These are phyloP conservation scores for Naganishia albida DNA, from an alignment of 1,284 basidiomycete species.

Conservation along the genomic window DNA sequence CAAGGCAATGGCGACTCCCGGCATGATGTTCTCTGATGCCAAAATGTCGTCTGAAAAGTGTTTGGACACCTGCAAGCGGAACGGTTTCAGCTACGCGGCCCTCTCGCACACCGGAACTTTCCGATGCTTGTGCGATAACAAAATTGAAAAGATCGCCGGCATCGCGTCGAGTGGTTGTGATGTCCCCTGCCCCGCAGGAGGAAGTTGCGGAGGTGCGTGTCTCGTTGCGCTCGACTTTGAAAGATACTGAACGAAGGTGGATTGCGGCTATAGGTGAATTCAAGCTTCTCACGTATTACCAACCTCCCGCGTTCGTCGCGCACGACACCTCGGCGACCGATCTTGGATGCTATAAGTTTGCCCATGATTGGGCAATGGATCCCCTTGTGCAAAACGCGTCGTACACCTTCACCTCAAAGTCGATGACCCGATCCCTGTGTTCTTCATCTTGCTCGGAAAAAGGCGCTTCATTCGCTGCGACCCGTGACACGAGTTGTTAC, in stretches of 20 bases:
- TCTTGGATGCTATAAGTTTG: constrained; percentile 31
- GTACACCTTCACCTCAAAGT: constrained; percentile 32
- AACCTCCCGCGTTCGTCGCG: not conserved
- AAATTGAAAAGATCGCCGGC: not conserved
- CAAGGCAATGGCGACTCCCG: constrained; percentile 1
- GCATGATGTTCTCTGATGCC: constrained; percentile 1
- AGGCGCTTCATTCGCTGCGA: constrained; percentile 33
- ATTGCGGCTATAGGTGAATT: not conserved
- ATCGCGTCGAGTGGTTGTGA: constrained; percentile 7
- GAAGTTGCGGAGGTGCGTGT: constrained; percentile 40
- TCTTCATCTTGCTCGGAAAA: constrained; percentile 33
- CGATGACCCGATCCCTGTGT: constrained; percentile 37
- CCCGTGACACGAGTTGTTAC: constrained; percentile 29
- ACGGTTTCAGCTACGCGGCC: constrained; percentile 34
- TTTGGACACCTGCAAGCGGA: constrained; percentile 32
- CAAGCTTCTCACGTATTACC: not conserved
- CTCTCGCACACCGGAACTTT: not conserved
- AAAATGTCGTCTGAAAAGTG: constrained; percentile 34
- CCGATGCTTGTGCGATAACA: constrained; percentile 9
- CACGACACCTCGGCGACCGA: not conserved
- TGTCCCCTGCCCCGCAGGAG: constrained; percentile 40
- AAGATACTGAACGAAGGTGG: not conserved
- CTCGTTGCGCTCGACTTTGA: not conserved
- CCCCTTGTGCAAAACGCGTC: constrained; percentile 17
- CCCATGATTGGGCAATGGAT: not conserved